Evolutionary conservation across 2,329 filamentous ascomycete species (phyloP), one percentile per base, ranked within the genome.

Genomic region (Microsporum audouinii): DNA sequence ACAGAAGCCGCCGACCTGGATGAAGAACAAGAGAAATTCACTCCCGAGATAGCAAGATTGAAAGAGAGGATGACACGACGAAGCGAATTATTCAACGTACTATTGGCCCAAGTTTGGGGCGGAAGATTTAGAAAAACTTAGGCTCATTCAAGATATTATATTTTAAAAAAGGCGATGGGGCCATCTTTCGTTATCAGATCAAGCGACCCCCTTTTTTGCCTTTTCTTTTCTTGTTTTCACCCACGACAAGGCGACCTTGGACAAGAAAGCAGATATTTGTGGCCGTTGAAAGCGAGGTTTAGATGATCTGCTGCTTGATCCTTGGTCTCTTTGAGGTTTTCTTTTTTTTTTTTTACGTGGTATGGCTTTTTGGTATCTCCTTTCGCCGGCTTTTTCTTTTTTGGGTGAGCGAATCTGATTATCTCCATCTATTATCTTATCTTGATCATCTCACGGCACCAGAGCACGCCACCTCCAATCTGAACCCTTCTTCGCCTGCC

Each of bases 371-470:
- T n/a, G 4, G 5, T 29, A 3, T 27, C 41, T 23, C 23, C 45
- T 31, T 43, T 43, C 39, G 39, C 17, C 14, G 17, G 10, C 17
- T 36, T 45, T 33, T 33, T 12, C 14, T 33, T 31, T 51, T 23
- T 5, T 29, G 10, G 45, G 31, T 5, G 27, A 31, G 23, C 23
- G 27, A 51, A 51, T 51, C 45, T 51, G 45, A 51, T 51, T 51
- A 27, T 12, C 45, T 14, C 27, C 27, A 5, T 31, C 27, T 10
- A 51, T 57, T 57, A 57, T 57, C 55, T 57, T 57, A 57, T 57
- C 55, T 57, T 57, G 55, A 57, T 57, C 55, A 57, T 41, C 17
- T 23, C 55, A 41, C 27, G 5, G 55, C 38, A 41, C 55, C 29
- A 14, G 17, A 36, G 23, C 31, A 56, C 53, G 31, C 51, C 34